Evolutionary conservation across 805 yeast genomes (phyloP), one percentile per base, ranked within the genome.

Genomic region (Schwanniomyces pseudopolymorphus): DNA sequence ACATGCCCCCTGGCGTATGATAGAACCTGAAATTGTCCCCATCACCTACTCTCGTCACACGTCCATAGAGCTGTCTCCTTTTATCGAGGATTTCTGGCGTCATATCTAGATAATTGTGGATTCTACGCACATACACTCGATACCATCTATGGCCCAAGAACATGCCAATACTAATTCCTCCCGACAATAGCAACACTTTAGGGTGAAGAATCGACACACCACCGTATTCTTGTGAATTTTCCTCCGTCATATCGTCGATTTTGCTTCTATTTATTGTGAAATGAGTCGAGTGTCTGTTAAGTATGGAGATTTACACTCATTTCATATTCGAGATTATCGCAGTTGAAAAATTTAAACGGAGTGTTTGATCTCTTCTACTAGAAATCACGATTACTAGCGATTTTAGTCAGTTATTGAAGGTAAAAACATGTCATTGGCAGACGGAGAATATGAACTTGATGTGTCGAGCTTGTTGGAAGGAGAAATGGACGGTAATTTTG

Each of bases 11-110:
- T 0, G 99, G 99, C 0, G 95, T 83, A 62, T 94, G 99, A 60
- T 75, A 94, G 52, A 94, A 80, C 49, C 91, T 87, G 66, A 94
- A 92, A 63, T 92, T 92, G 63, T 94, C 99, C 13, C 96, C 97
- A 64, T 91, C 98, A 0, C 97, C 97, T 0, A 91, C 98, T 2
- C 94, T 74, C 0, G 96, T 87, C 3, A 91, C 97, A 49, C 75
- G 75, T 0, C 98, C 98, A 46, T 64, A 65, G 11, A 72, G 54
- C 20, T 52, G 51, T 3, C 60, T 57, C 14, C 58, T 54, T 11
- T 53, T 56, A 31, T 67, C 67, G 14, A 72, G 51, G 13, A 69
- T 64, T 14, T 57, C 50, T 7, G 76, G 66, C 1, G 75, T 67
- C 24, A 72, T 51, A 51, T 70, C 73, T 37, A 72, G 59, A 49